Conservation (phyloP, 192 early-diverging fungal species). For the Coemansia aciculifera region DNA sequence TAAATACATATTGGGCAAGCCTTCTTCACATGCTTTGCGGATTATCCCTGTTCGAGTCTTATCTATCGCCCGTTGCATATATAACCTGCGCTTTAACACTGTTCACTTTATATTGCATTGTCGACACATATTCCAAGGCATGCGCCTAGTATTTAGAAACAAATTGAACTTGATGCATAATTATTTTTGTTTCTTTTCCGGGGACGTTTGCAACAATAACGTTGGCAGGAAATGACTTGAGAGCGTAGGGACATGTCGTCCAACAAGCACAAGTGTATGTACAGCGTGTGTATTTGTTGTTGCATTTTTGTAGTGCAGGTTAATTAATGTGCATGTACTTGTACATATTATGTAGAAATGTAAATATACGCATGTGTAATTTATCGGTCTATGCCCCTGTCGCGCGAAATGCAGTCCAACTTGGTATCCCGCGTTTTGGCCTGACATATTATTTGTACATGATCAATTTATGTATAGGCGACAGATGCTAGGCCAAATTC, state of each 20-base stretch:
- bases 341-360: constrained; percentile 5
- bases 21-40: background rate
- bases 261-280: background rate
- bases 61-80: background rate
- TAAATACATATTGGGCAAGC: background rate
- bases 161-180: background rate
- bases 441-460: background rate
- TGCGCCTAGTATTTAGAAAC: background rate
- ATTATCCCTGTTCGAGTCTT: background rate
- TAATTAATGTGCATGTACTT: background rate
- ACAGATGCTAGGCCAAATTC: background rate
- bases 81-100: background rate
- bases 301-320: background rate
- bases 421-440: background rate
- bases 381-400: background rate
- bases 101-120: background rate
- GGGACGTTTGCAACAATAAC: background rate
- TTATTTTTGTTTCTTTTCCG: background rate
- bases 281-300: background rate
- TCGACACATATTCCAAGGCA: background rate
- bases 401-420: background rate
- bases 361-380: background rate
- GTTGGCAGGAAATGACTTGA: background rate
- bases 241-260: background rate
- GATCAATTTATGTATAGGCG: background rate